Evolutionary conservation across 2,329 filamentous ascomycete species (phyloP), one percentile per base, ranked within the genome.

Genomic region (Cordyceps farinosa): DNA sequence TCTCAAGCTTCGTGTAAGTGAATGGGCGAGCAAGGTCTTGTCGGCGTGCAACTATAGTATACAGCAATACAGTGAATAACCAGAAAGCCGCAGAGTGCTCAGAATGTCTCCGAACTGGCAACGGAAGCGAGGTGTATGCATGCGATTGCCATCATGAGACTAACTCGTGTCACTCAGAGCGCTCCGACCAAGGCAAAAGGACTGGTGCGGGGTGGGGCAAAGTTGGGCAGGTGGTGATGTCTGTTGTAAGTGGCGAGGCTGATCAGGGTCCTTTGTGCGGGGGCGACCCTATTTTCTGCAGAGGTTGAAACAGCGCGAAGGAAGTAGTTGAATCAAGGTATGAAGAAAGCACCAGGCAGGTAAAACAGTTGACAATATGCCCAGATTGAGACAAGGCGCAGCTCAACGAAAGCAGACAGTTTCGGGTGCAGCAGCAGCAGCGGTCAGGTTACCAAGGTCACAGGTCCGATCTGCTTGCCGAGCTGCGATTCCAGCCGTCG

Each of bases 251-350:
- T 61, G 59, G 59, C 42, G 50, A 47, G 32, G 59, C 5, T 42
- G 38, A 61, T 61, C 59, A 61, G 59, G 59, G 59, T 61, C 59
- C 45, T 47, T 45, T 9, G 36, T 54, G 50, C 50, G 40, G 50
- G 22, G 50, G 50, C 50, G 40, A n/a, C 36, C 40, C 48, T 42
- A 34, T 54, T 47, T 54, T 44, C 2, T 17, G 22, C 40, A 15
- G 11, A 38, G 22, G 29, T 4, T 60, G 57, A 50, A 48, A 50
- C 45, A 34, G 47, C 22, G 22, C 47, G 32, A 38, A 36, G 51
- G 44, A 38, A 50, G 47, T 10, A 22, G 30, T 30, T 40, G 32
- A 34, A 42, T 27, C 22, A 54, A 22, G 22, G 10, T 54, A 22
- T 22, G 32, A 22, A 38, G 30, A 36, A 22, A 6, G 22, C 22